Conservation (phyloP, 2,329 filamentous ascomycete genomes). For the Diaporthe eres region DNA sequence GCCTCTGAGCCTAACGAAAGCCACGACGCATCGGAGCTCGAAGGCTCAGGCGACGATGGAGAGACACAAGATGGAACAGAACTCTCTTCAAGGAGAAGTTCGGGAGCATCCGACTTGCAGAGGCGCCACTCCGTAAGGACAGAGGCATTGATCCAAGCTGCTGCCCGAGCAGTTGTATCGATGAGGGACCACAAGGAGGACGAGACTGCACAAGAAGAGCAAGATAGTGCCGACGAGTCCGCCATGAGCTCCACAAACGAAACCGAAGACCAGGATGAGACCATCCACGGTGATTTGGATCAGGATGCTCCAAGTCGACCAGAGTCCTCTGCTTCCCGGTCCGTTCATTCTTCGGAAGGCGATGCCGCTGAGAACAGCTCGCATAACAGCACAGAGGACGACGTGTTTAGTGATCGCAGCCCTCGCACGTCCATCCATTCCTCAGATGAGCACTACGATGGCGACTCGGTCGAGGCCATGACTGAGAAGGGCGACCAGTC, state of each 20-base stretch:
- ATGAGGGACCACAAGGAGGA: constrained; percentile 48
- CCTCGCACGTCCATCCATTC: constrained; percentile 71
- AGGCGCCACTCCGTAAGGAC: constrained; percentile 60
- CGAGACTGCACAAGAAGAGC: constrained; percentile 40
- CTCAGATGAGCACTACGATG: constrained; percentile 51
- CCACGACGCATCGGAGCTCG: constrained; percentile 38
- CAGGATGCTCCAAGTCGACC: constrained; percentile 41
- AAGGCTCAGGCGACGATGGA: constrained; percentile 34
- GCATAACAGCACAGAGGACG: constrained; percentile 66
- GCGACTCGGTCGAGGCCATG: constrained; percentile 43
- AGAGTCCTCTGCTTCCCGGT: constrained; percentile 44
- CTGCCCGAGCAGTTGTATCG: constrained; percentile 65
- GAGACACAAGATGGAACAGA: constrained; percentile 27
- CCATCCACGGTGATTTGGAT: constrained; percentile 36
- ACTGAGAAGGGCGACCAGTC: constrained; percentile 42
- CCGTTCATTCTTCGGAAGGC: constrained; percentile 47
- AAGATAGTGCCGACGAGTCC: constrained; percentile 43
- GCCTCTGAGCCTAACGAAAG: constrained; percentile 21
- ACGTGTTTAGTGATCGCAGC: constrained; percentile 72
- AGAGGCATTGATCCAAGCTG: constrained; percentile 67
- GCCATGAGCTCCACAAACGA: constrained; percentile 43
- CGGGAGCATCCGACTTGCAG: constrained; percentile 43
- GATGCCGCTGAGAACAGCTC: constrained; percentile 62
- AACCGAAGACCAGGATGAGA: constrained; percentile 39
- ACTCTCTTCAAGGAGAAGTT: constrained; percentile 41